Evolutionary conservation across 1,139 yeast species (phyloP).

Genomic region (Waltiozyma sp.): DNA sequence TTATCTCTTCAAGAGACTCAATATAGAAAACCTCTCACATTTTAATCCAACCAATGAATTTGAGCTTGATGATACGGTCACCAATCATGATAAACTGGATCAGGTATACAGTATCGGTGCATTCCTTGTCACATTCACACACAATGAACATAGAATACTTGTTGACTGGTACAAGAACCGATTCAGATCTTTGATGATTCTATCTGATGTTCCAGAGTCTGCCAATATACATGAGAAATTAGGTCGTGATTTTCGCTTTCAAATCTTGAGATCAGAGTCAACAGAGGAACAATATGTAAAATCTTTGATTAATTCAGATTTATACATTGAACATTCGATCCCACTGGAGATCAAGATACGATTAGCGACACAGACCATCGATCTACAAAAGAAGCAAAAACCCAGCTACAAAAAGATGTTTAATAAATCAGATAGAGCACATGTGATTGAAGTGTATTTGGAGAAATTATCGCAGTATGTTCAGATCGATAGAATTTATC

Average conservation of each 20-base stretch:
- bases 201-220: conserved; percentile 35
- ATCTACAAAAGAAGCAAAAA: conserved; percentile 15
- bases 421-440: conserved; percentile 31
- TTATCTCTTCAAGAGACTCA: conserved; percentile 45
- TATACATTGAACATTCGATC: conserved; percentile 43
- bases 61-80: neutral
- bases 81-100: conserved; percentile 31
- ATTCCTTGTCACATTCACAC: conserved; percentile 31
- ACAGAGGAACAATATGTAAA: conserved; percentile 34
- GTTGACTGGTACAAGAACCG: conserved; percentile 57
- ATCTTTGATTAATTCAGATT: conserved; percentile 28
- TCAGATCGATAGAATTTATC: conserved; percentile 52
- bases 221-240: conserved; percentile 16
- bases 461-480: conserved; percentile 43
- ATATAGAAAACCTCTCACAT: conserved; percentile 33
- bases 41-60: conserved; percentile 20
- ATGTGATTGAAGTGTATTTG: conserved; percentile 37
- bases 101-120: conserved; percentile 35
- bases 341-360: conserved; percentile 24
- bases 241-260: conserved; percentile 30
- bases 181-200: conserved; percentile 47
- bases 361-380: conserved; percentile 25
- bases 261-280: conserved; percentile 32
- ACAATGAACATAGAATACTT: conserved; percentile 50
- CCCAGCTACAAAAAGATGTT: conserved; percentile 16